Percentiles rank a stretch among this genome's conserved stretches.
Evolutionary conservation across 164 flowering plant genomes (phyloP).

Genomic region (Platanus orientalis): DNA sequence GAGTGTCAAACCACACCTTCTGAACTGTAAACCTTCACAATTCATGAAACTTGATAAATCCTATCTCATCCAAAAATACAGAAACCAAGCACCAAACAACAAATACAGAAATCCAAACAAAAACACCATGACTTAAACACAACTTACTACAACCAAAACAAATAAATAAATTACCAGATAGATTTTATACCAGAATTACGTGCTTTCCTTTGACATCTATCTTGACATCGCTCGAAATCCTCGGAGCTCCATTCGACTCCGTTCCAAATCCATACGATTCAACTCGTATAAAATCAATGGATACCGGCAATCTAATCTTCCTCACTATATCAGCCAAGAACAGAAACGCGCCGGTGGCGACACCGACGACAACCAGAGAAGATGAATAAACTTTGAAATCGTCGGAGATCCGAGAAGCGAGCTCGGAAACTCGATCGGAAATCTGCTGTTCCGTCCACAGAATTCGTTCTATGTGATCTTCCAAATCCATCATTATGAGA

Average conservation of each 20-base stretch:
- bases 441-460: constrained; percentile 55
- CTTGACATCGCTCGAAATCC: constrained; percentile 59
- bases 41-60: not conserved
- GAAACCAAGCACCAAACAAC: not conserved
- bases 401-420: constrained; percentile 51
- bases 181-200: constrained; percentile 59
- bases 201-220: constrained; percentile 61
- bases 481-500: constrained; percentile 24
- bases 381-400: constrained; percentile 31
- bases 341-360: constrained; percentile 88
- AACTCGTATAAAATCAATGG: constrained; percentile 63
- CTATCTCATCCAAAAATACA: not conserved
- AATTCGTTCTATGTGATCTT: constrained; percentile 55
- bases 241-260: constrained; percentile 54
- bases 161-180: not conserved
- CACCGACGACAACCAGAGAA: constrained; percentile 59
- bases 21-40: not conserved
- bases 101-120: not conserved
- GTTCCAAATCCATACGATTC: constrained; percentile 83
- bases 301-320: constrained; percentile 43
- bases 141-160: not conserved
- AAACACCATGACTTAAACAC: not conserved
- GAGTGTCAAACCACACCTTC: no score
- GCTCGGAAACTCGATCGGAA: constrained; percentile 43
- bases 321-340: constrained; percentile 78